Percentiles rank a stretch among this genome's conserved stretches.
Conservation (phyloP, 768 basidiomycete genomes). For the Bullera alba region DNA sequence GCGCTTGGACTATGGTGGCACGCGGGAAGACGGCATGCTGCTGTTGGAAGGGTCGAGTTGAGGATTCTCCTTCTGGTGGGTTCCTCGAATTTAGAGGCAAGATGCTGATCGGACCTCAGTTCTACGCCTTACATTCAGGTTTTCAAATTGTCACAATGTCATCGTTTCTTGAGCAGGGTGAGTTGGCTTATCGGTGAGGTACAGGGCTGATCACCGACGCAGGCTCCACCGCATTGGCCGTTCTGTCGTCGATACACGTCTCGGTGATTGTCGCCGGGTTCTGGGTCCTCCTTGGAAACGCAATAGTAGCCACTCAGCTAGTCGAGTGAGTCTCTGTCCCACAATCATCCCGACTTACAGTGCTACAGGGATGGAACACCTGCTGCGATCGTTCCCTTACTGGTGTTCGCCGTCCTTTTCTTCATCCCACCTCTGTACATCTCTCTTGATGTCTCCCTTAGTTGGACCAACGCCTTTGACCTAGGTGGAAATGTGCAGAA, state of each 20-base stretch:
- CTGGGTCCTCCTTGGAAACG: slow-evolving; percentile 53
- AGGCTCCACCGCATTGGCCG: slow-evolving; percentile 59
- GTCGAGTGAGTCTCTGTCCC: slow-evolving; percentile 67
- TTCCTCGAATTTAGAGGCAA: neutral
- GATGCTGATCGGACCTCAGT: slow-evolving; percentile 8
- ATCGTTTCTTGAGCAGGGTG: slow-evolving; percentile 65
- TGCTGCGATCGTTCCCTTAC: slow-evolving; percentile 51
- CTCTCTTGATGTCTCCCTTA: slow-evolving; percentile 68
- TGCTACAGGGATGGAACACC: slow-evolving; percentile 34
- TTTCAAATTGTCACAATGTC: slow-evolving; percentile 77
- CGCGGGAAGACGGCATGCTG: slow-evolving; percentile 67
- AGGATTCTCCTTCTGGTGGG: slow-evolving; percentile 33
- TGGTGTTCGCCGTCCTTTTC: slow-evolving; percentile 63
- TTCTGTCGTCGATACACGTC: slow-evolving; percentile 70
- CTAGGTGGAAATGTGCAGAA: slow-evolving; percentile 55
- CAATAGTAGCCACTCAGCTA: slow-evolving; percentile 54
- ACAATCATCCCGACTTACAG: neutral
- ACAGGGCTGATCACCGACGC: neutral
- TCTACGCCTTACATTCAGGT: slow-evolving; percentile 52
- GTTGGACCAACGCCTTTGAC: slow-evolving; percentile 56
- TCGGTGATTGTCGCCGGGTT: slow-evolving; percentile 70
- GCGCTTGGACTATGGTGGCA: slow-evolving; percentile 56
- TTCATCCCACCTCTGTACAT: slow-evolving; percentile 75
- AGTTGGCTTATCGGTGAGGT: neutral
- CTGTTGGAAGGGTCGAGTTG: slow-evolving; percentile 60